Evolutionary conservation across 352 stramenopile species (phyloP), one percentile per base, ranked within the genome.

Genomic region (Globisporangium nunn): DNA sequence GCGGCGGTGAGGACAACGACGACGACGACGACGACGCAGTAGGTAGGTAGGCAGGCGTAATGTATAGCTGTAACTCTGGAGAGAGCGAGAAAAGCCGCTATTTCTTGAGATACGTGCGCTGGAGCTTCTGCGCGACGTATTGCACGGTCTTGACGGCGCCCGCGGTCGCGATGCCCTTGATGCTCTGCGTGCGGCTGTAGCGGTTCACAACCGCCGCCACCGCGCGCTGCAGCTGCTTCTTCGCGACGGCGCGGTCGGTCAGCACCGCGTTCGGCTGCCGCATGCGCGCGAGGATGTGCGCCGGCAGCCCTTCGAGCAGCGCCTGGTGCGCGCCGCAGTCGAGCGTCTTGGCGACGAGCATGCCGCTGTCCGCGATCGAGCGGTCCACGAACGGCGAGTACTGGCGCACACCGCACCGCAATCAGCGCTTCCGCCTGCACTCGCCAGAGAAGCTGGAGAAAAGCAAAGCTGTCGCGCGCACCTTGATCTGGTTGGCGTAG

Each of bases 121-220:
- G 82, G 17, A 96, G 69, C 61, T 96, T 96, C 61, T 92, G 76
- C 33, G 75, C 71, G 4, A 92, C 72, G 57, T 96, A 96, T 35
- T 80, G 54, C 41, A 90, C 75, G 6, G 82, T 86, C 55, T 96
- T 96, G 39, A 86, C 56, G 18, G 68, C 78, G 11, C 87, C 87
- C 35, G 84, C 87, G 15, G 87, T 96, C 28, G 85, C 72, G 35
- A 96, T 91, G 50, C 87, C 84, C 56, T 96, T 96, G 60, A 91
- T 91, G 68, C 85, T 92, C 65, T 96, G 87, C 10, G 85, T 85
- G 33, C 84, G 78, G 60, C 87, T 96, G 58, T 83, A 94, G n/a
- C 78, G 72, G 35, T 83, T 78, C 39, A 96, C 85, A 31, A 93
- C 81, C n/a, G 67, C 74, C 41, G 70, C 70, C 18, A 89, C 75